Evolutionary conservation across 345 rosid species (phyloP), one percentile per base, ranked within the genome.

Genomic region (Arabis hirsuta): DNA sequence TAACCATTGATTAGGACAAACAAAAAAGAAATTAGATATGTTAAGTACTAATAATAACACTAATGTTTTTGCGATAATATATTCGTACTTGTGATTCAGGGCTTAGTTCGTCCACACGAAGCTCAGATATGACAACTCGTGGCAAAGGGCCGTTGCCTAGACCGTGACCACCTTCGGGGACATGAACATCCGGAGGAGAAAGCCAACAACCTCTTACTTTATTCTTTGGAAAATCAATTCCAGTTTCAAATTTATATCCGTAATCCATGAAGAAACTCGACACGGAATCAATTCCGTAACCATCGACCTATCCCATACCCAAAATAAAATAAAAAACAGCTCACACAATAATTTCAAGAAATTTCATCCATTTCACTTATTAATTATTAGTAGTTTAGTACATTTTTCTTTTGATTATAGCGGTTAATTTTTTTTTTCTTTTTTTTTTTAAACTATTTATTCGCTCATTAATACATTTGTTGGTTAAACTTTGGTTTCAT

Each of bases 211-310:
- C 92, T 54, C 78, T 84, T 78, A 90, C 38, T 62, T 93, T 87
- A 77, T 93, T 93, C 32, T 83, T 95, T 26, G 92, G 97, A 82
- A 90, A 93, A 41, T 84, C 81, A 43, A 92, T 76, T 82, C 76
- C 85, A 27, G 85, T 96, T 67, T 58, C 73, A 54, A 72, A 77
- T 29, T 81, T 86, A 59, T 87, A 93, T 54, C 98, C 97, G 69
- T 86, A 83, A 65, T 87, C 96, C 78, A 84, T 63, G 82, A 92
- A 90, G 42, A 92, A 76, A 13, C 75, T 83, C 20, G 92, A 88
- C 81, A 93, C 66, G 20, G 97, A 88, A 16, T 84, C 81, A 58
- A 93, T 87, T 59, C 97, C 96, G 47, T 88, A 86, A 48, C 91
- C 96, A 54, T 84, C 79, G 16, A 90, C 84, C 98, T 90, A 42